Evolutionary conservation across 331 rosid genomes (phyloP).

Genomic region (Cydonia oblonga): DNA sequence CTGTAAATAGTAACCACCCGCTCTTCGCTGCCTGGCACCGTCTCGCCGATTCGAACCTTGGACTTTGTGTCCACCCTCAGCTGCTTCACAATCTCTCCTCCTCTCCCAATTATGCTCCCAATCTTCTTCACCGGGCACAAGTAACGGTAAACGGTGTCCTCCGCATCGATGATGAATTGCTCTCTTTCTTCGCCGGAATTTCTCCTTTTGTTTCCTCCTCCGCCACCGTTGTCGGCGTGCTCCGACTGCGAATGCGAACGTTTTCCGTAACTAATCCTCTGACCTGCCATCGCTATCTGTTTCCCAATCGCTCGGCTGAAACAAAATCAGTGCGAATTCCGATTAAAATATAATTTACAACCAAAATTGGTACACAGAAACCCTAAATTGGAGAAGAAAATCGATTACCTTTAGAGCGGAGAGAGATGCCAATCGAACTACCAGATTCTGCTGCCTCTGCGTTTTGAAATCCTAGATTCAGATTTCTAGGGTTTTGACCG

Average conservation of each 20-base stretch:
- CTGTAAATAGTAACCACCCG: conserved; percentile 78
- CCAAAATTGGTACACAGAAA: neutral
- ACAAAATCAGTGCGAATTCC: neutral
- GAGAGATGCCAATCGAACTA: neutral
- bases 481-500: conserved; percentile 32
- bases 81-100: conserved; percentile 99
- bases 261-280: conserved; percentile 59
- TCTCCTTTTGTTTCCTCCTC: conserved; percentile 62
- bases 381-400: neutral
- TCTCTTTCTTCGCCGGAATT: conserved; percentile 77
- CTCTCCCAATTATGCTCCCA: conserved; percentile 94
- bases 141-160: conserved; percentile 78
- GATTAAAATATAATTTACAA: neutral
- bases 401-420: neutral
- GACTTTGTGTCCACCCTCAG: conserved; percentile 72
- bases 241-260: conserved; percentile 64
- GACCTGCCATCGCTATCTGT: conserved; percentile 58
- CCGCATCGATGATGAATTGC: conserved; percentile 64
- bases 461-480: neutral
- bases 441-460: neutral
- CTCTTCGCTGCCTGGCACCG: conserved; percentile 76
- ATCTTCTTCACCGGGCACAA: conserved; percentile 75
- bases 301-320: conserved; percentile 2
- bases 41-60: conserved; percentile 88
- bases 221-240: conserved; percentile 43